These are phyloP conservation scores for Corylus avellana DNA, from an alignment of 306 rosid genomes.

Conservation along the genomic window DNA sequence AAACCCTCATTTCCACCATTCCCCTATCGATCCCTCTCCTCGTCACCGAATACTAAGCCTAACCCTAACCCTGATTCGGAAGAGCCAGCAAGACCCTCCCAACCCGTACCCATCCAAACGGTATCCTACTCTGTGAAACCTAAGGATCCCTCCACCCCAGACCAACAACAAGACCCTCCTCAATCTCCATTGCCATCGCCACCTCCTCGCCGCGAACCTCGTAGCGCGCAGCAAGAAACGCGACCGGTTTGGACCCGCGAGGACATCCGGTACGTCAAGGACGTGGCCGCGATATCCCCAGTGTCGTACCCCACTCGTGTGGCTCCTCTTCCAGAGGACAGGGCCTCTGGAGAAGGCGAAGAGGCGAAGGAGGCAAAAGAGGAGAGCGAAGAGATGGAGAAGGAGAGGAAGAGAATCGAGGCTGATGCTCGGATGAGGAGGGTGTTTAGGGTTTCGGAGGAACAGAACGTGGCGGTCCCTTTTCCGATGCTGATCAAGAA, in stretches of 20 bases:
- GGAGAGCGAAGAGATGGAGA: conserved; percentile 39
- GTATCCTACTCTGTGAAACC: conserved; percentile 75
- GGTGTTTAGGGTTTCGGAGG: conserved; percentile 46
- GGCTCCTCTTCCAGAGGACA: conserved; percentile 87
- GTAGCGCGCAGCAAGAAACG: conserved; percentile 29
- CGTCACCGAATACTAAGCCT: conserved; percentile 36
- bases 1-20: conserved; percentile 30
- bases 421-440: conserved; percentile 42
- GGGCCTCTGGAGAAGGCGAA: conserved; percentile 11
- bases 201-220: conserved; percentile 19
- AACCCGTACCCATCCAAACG: conserved; percentile 53
- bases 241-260: conserved; percentile 60
- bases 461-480: conserved; percentile 59
- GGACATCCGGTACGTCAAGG: conserved; percentile 70
- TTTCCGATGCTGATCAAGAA: conserved; percentile 68
- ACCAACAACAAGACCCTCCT: conserved; percentile 18
- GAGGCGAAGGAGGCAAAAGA: conserved; percentile 13
- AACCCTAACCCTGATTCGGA: conserved; percentile 33
- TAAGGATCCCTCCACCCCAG: conserved; percentile 37
- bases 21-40: conserved; percentile 43
- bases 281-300: conserved; percentile 52
- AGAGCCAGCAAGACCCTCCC: conserved; percentile 30
- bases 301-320: conserved; percentile 64
- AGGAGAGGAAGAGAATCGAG: conserved; percentile 55
- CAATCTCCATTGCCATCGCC: conserved; percentile 30